A percentile compares a stretch with the other conserved stretches of the same genome.
Evolutionary conservation across 2,329 filamentous ascomycete genomes (phyloP).

Genomic region (Corniculantispora saksenae): DNA sequence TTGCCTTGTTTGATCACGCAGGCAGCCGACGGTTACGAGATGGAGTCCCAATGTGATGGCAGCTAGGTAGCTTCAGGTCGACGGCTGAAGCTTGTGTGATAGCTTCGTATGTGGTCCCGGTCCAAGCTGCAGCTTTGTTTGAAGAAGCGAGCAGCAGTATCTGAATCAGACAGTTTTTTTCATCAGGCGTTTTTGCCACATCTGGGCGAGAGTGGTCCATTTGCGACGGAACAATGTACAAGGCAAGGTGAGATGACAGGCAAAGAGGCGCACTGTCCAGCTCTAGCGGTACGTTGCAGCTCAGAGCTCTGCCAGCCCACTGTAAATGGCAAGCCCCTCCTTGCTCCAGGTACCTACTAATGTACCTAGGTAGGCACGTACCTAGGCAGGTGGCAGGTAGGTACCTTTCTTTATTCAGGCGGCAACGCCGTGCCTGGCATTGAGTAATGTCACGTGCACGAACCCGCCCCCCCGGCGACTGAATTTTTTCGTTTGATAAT

Average conservation of each 20-base stretch:
- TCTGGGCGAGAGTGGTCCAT: not conserved
- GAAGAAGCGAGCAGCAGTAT: not conserved
- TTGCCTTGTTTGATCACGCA: not conserved
- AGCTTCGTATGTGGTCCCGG: not conserved
- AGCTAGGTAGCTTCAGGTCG: not conserved
- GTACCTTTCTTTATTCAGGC: too few relatives aligned
- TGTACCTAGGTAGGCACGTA: too few relatives aligned
- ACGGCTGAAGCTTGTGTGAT: not conserved
- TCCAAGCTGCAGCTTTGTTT: not conserved
- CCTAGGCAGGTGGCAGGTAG: too few relatives aligned
- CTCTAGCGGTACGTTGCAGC: not conserved
- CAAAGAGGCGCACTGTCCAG: not conserved
- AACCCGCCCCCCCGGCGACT: slow-evolving; percentile 35
- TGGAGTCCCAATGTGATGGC: not conserved
- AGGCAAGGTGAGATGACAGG: not conserved
- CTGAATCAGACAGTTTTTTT: not conserved
- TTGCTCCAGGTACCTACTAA: too few relatives aligned
- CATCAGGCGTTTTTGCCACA: not conserved
- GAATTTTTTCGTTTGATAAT: slow-evolving; percentile 45
- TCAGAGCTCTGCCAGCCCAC: not conserved
- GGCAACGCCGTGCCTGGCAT: not conserved
- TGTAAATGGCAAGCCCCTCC: not conserved
- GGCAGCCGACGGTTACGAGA: not conserved
- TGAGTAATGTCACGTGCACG: slow-evolving; percentile 36
- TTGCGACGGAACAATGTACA: not conserved